Percentiles rank a stretch among this genome's conserved stretches.
Evolutionary conservation across 2,329 filamentous ascomycete species (phyloP).

Genomic region (Rhexocercosporidium sp.): DNA sequence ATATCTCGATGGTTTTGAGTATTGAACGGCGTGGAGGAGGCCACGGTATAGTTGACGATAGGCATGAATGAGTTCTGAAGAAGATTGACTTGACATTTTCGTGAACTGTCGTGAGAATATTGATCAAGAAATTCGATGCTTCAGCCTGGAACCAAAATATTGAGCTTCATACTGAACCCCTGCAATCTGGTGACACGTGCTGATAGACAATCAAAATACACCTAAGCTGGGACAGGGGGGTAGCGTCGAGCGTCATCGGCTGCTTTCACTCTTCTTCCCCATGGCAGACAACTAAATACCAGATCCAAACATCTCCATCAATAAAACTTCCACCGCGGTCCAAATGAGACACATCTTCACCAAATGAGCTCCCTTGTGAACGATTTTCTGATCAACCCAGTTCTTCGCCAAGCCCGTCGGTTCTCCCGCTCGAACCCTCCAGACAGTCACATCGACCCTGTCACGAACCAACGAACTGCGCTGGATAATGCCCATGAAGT

Average conservation of each 20-base stretch:
- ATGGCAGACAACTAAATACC: neutral
- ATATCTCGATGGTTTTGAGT: conserved; percentile 70
- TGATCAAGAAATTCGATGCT: neutral
- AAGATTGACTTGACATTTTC: conserved; percentile 27
- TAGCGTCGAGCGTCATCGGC: conserved; percentile 30
- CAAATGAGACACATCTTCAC: conserved; percentile 31
- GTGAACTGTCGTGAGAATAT: neutral
- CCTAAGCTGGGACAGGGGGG: conserved; percentile 5
- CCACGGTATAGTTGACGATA: conserved; percentile 74
- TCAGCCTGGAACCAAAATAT: neutral
- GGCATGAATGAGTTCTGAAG: conserved; percentile 56
- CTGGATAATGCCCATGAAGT: conserved; percentile 29
- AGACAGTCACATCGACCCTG: conserved; percentile 44
- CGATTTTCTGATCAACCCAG: conserved; percentile 69
- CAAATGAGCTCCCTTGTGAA: conserved; percentile 68
- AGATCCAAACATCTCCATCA: neutral
- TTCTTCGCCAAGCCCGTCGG: conserved; percentile 68
- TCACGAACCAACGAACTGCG: conserved; percentile 29
- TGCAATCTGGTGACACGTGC: conserved; percentile 15
- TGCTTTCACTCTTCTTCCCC: neutral
- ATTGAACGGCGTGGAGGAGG: conserved; percentile 72
- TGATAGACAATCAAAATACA: neutral
- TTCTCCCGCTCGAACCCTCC: conserved; percentile 54
- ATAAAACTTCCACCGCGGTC: conserved; percentile 7
- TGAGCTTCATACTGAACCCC: neutral